Base-by-base conservation (phyloP, 345 rosid genomes). In the Clarkia xantiana region DNA sequence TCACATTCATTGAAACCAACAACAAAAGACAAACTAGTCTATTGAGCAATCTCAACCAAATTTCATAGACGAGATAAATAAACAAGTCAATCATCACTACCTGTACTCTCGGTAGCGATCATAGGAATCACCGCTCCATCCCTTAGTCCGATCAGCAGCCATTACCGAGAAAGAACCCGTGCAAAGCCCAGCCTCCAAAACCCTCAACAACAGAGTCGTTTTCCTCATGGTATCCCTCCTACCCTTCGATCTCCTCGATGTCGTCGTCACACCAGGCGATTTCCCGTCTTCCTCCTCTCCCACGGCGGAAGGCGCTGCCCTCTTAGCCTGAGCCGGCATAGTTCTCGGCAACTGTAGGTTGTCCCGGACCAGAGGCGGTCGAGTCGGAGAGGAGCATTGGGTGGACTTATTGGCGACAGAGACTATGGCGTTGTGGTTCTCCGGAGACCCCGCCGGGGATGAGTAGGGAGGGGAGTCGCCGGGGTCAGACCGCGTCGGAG, bases 51-150 rank as follows among this genome's bases (percentile, higher is more conserved):
- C n/a, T n/a, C n/a, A n/a, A n/a, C n/a, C n/a, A n/a, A n/a, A n/a
- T n/a, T n/a, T n/a, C n/a, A n/a, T n/a, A n/a, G n/a, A n/a, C n/a
- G n/a, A n/a, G n/a, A n/a, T n/a, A n/a, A n/a, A n/a, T 11, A 43
- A 6, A 2, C 3, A 43, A 18, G 45, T 43, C 16, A 18, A 6
- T 13, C 11, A 29, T n/a, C 1, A 22, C 15, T 15, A 83, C 98
- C 94, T 79, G 76, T 82, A 93, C 59, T 87, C 99, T 66, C 53
- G 78, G 62, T 93, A 93, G 20, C 96, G 94, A 60, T 93, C 84
- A 54, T 69, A 93, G n/a, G 99, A 93, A 62, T 93, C 99, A 38
- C 99, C 99, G 14, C 94, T 80, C 99, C 96, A 93, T 2, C 99
- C 99, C 56, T 79, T 79, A 36, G 96, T 93, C 74, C 76, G 80